Conservation (phyloP, 768 basidiomycete species). For the Tremella mesenterica region DNA sequence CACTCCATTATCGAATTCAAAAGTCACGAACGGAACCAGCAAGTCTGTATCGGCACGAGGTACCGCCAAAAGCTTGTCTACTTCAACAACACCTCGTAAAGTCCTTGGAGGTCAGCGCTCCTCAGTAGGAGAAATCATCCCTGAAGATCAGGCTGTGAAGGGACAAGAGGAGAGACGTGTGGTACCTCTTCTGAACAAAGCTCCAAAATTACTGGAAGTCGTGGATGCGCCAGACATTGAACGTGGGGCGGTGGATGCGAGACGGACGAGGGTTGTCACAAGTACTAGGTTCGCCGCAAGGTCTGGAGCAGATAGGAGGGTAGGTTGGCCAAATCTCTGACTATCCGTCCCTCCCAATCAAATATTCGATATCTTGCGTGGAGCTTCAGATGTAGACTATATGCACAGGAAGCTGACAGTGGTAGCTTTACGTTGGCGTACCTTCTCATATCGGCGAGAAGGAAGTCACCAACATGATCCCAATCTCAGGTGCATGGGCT, state of each 20-base stretch:
- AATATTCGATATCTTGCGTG: no score
- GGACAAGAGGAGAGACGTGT: not conserved
- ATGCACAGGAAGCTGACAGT: not conserved
- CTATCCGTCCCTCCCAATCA: no score
- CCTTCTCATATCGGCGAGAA: conserved; percentile 14
- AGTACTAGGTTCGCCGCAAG: conserved; percentile 80
- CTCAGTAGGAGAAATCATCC: no score
- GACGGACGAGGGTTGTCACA: conserved; percentile 73
- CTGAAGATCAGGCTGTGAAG: no score
- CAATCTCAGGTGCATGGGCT: conserved; percentile 67
- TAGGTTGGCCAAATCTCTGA: conserved; percentile 46
- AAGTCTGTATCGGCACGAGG: no score
- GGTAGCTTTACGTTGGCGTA: conserved; percentile 25
- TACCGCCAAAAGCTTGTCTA: no score
- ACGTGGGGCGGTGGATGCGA: conserved; percentile 78
- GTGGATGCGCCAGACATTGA: conserved; percentile 82
- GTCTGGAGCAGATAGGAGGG: conserved; percentile 70
- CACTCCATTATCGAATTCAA: no score
- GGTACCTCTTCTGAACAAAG: conserved; percentile 54
- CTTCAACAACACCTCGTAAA: no score
- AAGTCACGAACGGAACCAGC: no score
- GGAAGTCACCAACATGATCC: conserved; percentile 49
- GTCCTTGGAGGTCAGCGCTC: no score
- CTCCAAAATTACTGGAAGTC: conserved; percentile 71
- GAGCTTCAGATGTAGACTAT: not conserved